Evolutionary conservation across 208 protist genomes (phyloP).

Genomic region (Wallacemonas collosoma): DNA sequence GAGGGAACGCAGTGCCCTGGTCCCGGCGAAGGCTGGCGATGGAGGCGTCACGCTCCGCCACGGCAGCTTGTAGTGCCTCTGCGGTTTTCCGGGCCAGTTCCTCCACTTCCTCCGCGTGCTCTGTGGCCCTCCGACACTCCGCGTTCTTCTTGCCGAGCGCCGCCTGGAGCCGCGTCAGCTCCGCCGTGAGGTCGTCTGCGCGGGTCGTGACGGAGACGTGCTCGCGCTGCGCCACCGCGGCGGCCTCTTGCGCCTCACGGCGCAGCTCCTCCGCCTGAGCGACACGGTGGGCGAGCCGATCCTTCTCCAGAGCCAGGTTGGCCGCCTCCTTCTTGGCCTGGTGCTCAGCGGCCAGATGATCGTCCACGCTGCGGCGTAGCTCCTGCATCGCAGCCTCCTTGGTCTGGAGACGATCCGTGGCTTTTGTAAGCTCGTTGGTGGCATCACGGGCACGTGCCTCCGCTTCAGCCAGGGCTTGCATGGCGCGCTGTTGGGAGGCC

Average conservation of each 20-base stretch:
- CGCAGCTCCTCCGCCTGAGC: slow-evolving; percentile 15
- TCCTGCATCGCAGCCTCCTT: slow-evolving; percentile 11
- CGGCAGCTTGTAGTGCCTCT: slow-evolving; percentile 45
- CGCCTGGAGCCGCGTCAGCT: slow-evolving; percentile 27
- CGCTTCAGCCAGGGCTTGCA: slow-evolving; percentile 4
- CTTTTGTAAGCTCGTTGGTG: not conserved
- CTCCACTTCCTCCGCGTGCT: slow-evolving; percentile 67
- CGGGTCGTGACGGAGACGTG: not conserved
- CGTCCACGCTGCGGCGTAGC: slow-evolving; percentile 2
- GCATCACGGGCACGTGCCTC: slow-evolving; percentile 1
- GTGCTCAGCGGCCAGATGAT: slow-evolving; percentile 3
- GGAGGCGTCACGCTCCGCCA: slow-evolving; percentile 42
- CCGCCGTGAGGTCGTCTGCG: slow-evolving; percentile 20
- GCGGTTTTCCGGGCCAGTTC: slow-evolving; percentile 44
- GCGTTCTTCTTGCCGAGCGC: slow-evolving; percentile 35
- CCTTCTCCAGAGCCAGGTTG: slow-evolving; percentile 14
- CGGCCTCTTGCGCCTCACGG: slow-evolving; percentile 6
- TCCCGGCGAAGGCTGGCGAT: slow-evolving; percentile 57
- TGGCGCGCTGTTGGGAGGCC: slow-evolving; percentile 10
- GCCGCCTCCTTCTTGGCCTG: slow-evolving; percentile 18
- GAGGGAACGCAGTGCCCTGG: slow-evolving; percentile 35
- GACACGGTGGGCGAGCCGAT: slow-evolving; percentile 24
- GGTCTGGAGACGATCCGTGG: not conserved
- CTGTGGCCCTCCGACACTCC: slow-evolving; percentile 40
- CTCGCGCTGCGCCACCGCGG: slow-evolving; percentile 33